A percentile compares a stretch with the other conserved stretches of the same genome.
These are phyloP conservation scores for Barbarea vulgaris DNA, from an alignment of 345 rosid species.

Conservation along the genomic window DNA sequence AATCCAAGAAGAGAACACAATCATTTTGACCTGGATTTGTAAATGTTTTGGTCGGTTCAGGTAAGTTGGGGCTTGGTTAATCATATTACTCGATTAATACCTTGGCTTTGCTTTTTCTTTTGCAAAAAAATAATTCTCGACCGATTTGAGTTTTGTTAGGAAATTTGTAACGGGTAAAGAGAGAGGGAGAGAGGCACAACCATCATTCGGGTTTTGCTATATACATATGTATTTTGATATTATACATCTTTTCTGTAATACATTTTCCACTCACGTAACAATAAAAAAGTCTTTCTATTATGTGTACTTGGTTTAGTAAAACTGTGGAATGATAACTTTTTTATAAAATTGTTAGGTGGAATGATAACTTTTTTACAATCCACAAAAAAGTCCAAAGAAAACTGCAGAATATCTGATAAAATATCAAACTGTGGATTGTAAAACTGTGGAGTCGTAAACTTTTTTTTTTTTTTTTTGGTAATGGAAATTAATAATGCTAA, in stretches of 20 bases:
- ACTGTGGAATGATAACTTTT: not conserved
- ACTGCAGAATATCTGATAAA: not conserved
- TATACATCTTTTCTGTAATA: conserved; percentile 4
- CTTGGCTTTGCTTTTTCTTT: not conserved
- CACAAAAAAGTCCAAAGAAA: not conserved
- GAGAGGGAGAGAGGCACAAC: not conserved
- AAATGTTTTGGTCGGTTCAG: conserved; percentile 8
- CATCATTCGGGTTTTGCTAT: not conserved
- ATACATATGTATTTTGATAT: conserved; percentile 9
- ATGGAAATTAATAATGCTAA: not conserved
- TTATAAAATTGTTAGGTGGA: not conserved
- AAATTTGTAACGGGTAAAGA: conserved; percentile 9
- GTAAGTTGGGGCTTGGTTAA: conserved; percentile 19
- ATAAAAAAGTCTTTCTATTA: not conserved
- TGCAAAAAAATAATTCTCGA: not conserved
- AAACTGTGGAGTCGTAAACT: not conserved
- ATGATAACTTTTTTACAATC: not conserved
- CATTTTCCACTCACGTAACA: conserved; percentile 4
- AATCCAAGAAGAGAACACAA: conserved; percentile 7
- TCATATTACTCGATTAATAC: conserved; percentile 5
- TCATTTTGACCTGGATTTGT: conserved; percentile 27
- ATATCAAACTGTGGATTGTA: not conserved
- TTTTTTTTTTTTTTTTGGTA: not conserved
- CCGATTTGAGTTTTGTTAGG: conserved; percentile 13
- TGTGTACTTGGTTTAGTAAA: not conserved